Base-by-base conservation (phyloP, 148 eudicot species). In the Amaranthus cruentus region DNA sequence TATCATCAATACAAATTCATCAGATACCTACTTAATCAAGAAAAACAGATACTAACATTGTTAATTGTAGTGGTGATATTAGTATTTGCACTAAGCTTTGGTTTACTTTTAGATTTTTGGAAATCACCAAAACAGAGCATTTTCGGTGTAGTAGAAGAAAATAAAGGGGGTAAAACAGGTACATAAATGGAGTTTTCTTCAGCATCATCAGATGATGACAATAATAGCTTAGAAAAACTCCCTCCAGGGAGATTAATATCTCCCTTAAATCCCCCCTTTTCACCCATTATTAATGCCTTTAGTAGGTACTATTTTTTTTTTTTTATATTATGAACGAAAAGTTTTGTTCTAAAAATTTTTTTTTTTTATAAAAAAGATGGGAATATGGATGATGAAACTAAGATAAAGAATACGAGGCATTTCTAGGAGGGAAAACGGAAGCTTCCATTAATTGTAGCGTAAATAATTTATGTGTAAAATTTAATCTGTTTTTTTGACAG, bases 61-160 rank as follows among this genome's bases (percentile, higher is more conserved):
- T 52, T 69, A 55, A 54, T 14, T 21, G n/a, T 47, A 2, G 75
- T 42, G 14, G 2, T 28, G 48, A 4, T 12, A 52, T 10, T 28
- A 75, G 72, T n/a, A 61, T 44, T 47, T 28, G 38, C 38, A 44
- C 78, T 28, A 1, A 55, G 6, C 12, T 10, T 21, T 11, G 28
- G 68, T 3, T 67, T 52, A 5, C 6, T 68, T 51, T 73, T 28
- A 69, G 77, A 67, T 38, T 0, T n/a, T 28, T 28, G 38, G 72
- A 68, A 69, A 59, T 79, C 85, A 68, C 83, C 85, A 77, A 83
- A 83, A 73, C 85, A 77, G 66, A 83, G 82, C 83, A 80, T 83
- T 42, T 80, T 77, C 15, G 85, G 85, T 5, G 81, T 79, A 58
- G 73, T 80, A 18, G 18, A 28, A 15, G 85, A 79, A 55, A 82